phyloP scores from a whole-genome alignment of 768 basidiomycete species.

The Pholiota molesta region DNA sequence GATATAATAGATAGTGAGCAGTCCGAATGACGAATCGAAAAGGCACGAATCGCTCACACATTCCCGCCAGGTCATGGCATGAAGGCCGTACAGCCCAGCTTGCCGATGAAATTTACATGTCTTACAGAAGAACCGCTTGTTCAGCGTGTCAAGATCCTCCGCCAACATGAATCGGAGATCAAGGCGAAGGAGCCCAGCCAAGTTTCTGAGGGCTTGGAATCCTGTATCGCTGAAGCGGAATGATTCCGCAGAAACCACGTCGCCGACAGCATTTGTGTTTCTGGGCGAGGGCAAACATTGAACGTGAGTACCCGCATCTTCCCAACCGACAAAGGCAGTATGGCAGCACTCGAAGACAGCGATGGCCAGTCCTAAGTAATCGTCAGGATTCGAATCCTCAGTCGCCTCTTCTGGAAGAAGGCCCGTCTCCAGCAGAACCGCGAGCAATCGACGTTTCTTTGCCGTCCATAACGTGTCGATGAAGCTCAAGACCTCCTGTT shows the following conservation, averaged over 20 bases:
- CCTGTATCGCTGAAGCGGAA: too few relatives aligned
- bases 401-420: neutral
- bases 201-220: too few relatives aligned
- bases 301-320: neutral
- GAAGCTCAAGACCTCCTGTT: neutral
- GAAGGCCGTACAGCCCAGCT: neutral
- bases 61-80: conserved; percentile 2
- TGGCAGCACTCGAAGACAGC: neutral
- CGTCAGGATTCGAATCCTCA: neutral
- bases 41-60: neutral
- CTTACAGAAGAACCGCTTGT: neutral
- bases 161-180: conserved; percentile 6
- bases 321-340: neutral
- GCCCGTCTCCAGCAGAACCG: neutral
- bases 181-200: too few relatives aligned
- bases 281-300: too few relatives aligned
- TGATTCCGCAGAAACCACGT: too few relatives aligned
- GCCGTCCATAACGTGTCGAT: neutral
- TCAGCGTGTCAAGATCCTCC: neutral
- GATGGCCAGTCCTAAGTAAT: neutral
- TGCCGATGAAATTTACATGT: neutral
- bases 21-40: too few relatives aligned
- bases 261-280: too few relatives aligned
- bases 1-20: neutral
- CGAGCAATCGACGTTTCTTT: neutral